Percentiles rank a stretch among this genome's conserved stretches.
These are phyloP conservation scores for Nitzschia palea DNA, from an alignment of 108 stramenopile genomes.

Conservation along the genomic window DNA sequence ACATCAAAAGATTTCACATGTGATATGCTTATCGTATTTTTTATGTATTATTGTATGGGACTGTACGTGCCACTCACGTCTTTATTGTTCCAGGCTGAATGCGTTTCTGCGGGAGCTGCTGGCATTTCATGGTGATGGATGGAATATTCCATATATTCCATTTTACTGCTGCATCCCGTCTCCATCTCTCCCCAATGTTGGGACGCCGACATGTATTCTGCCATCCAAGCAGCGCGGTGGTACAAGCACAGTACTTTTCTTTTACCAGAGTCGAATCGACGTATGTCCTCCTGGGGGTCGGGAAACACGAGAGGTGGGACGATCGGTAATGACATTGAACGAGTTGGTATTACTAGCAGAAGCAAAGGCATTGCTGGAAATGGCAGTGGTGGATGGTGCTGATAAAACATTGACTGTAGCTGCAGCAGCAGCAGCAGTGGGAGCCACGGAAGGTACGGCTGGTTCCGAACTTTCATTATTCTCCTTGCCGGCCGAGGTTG, in stretches of 20 bases:
- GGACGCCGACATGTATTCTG: not conserved
- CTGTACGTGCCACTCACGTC: too few species aligned
- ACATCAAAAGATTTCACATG: too few species aligned
- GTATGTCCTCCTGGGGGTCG: conserved; percentile 67
- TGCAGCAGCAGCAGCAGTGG: not conserved
- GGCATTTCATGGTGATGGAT: not conserved
- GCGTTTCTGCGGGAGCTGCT: too few species aligned
- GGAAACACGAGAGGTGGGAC: conserved; percentile 67
- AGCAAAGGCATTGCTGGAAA: conserved; percentile 64
- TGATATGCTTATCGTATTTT: too few species aligned
- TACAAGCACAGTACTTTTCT: not conserved
- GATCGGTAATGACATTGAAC: conserved; percentile 74
- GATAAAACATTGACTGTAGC: not conserved
- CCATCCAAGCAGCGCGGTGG: not conserved
- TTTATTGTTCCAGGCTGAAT: too few species aligned
- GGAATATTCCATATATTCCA: not conserved
- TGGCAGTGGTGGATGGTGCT: not conserved
- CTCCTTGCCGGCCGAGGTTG: not conserved
- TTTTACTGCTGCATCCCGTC: not conserved
- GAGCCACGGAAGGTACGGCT: not conserved
- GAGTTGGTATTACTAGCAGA: conserved; percentile 54
- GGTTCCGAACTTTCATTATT: not conserved
- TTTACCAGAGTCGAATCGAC: conserved; percentile 41
- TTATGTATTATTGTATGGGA: too few species aligned
- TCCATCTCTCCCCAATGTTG: not conserved